phyloP scores from a whole-genome alignment of 2,329 filamentous ascomycete genomes.

The Neoarthrinium moseri region DNA sequence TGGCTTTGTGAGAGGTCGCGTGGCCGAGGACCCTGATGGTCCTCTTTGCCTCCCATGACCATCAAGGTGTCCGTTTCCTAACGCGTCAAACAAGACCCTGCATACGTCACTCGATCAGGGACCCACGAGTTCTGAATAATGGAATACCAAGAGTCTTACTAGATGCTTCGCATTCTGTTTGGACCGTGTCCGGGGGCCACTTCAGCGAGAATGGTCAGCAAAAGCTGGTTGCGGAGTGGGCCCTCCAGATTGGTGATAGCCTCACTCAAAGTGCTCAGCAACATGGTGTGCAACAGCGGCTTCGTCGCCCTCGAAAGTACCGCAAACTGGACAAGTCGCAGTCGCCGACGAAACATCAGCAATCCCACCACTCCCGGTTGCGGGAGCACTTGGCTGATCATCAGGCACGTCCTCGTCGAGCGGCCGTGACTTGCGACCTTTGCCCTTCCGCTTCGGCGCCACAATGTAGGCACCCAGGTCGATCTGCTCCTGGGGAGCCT shows the following conservation, averaged over 20 bases:
- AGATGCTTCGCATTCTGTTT: no score
- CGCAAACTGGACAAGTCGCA: conserved; percentile 63
- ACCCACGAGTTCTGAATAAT: no score
- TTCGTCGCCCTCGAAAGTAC: conserved; percentile 66
- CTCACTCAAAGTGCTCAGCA: conserved; percentile 51
- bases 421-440: conserved; percentile 20
- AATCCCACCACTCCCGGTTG: conserved; percentile 12
- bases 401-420: conserved; percentile 11
- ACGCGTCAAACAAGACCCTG: neutral
- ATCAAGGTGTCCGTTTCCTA: conserved; percentile 4
- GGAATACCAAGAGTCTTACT: no score
- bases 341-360: conserved; percentile 26
- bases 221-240: neutral
- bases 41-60: neutral
- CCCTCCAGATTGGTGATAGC: neutral
- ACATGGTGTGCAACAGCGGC: conserved; percentile 68
- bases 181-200: no score
- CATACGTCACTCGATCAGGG: no score
- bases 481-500: conserved; percentile 39
- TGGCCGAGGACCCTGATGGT: conserved; percentile 6
- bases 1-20: neutral
- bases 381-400: conserved; percentile 9
- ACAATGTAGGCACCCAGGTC: conserved; percentile 51
- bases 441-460: conserved; percentile 29
- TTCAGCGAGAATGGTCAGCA: no score